Conservation (phyloP, 768 basidiomycete species). For the Mycena maculata region DNA sequence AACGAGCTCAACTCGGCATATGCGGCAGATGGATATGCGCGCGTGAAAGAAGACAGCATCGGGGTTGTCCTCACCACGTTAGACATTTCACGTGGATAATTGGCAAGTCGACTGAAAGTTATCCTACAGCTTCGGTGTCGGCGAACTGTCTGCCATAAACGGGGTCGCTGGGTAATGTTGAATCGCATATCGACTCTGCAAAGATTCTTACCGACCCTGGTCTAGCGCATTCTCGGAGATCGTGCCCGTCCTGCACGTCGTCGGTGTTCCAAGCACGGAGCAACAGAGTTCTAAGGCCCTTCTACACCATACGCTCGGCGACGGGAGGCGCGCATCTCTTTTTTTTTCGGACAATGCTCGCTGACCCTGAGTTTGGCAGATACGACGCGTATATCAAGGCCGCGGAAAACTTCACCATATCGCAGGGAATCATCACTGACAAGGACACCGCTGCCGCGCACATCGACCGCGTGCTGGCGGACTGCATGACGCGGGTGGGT, state of each 20-base stretch:
- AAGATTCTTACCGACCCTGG: too few relatives aligned
- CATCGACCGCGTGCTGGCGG: slow-evolving; percentile 83
- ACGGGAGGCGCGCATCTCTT: slow-evolving; percentile 64
- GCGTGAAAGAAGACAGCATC: slow-evolving; percentile 79
- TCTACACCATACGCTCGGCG: slow-evolving; percentile 90
- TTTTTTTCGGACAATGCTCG: neutral
- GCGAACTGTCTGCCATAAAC: slow-evolving; percentile 89
- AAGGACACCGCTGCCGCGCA: slow-evolving; percentile 68
- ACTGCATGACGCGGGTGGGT: slow-evolving; percentile 65
- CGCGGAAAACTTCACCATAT: slow-evolving; percentile 76
- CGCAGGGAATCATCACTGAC: slow-evolving; percentile 71
- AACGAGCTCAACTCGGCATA: slow-evolving; percentile 91
- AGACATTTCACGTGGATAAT: slow-evolving; percentile 20
- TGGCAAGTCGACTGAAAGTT: neutral
- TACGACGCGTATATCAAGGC: slow-evolving; percentile 86
- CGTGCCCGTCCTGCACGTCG: slow-evolving; percentile 90
- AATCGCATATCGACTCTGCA: too few relatives aligned
- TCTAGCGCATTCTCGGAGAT: slow-evolving; percentile 81
- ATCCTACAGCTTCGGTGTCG: slow-evolving; percentile 82
- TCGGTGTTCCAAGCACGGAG: slow-evolving; percentile 80
- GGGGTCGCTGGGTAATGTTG: slow-evolving; percentile 83
- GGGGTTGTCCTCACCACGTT: slow-evolving; percentile 86
- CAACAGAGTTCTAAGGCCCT: slow-evolving; percentile 79
- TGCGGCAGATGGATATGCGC: slow-evolving; percentile 93
- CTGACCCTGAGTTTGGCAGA: slow-evolving; percentile 45